These are phyloP conservation scores for Inonotus obliquus DNA, from an alignment of 1,284 basidiomycete genomes.

Conservation along the genomic window DNA sequence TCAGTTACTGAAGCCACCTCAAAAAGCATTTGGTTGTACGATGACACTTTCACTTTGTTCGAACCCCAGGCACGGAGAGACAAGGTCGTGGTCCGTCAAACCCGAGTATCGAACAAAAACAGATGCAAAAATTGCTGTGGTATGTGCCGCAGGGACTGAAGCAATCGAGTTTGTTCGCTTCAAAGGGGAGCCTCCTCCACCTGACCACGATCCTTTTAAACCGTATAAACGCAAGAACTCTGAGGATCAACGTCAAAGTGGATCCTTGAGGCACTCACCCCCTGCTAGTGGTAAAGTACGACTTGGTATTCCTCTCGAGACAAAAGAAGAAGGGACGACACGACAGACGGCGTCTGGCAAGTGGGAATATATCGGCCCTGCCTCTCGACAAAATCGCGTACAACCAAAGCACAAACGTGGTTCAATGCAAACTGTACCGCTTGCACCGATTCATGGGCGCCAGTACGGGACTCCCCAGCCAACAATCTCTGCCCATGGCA, in stretches of 20 bases:
- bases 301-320: conserved; percentile 10
- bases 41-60: conserved; percentile 37
- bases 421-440: neutral
- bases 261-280: neutral
- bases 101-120: conserved; percentile 48
- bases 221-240: conserved; percentile 8
- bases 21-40: conserved; percentile 49
- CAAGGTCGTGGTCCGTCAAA: conserved; percentile 40
- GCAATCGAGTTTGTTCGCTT: conserved; percentile 53
- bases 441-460: neutral
- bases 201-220: conserved; percentile 28
- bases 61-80: conserved; percentile 28
- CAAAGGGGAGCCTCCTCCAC: conserved; percentile 36
- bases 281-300: conserved; percentile 9
- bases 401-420: neutral
- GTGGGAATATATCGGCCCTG: neutral
- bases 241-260: neutral
- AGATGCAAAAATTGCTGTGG: conserved; percentile 56
- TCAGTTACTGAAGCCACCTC: neutral
- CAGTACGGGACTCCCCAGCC: neutral
- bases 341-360: neutral
- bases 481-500: no score
- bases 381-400: neutral
- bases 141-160: conserved; percentile 43
- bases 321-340: conserved; percentile 14